Base-by-base conservation (phyloP, 192 early-diverging fungal genomes). In the Radiomyces spectabilis region DNA sequence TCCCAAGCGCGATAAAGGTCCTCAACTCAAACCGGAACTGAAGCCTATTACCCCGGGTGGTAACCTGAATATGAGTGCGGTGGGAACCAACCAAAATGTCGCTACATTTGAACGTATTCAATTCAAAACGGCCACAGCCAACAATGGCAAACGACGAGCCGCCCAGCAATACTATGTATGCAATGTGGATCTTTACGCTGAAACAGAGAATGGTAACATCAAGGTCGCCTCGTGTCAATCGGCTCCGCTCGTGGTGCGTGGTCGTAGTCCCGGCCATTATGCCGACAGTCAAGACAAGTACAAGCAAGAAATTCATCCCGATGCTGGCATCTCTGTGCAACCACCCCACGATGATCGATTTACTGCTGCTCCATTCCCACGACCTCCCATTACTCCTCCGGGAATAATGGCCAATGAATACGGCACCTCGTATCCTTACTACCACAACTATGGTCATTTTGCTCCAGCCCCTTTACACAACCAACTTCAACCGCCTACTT, bases 91-190 rank as follows among this genome's bases (percentile, higher is more conserved):
- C 9, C 68, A 64, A 12, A 59, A 53, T 21, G 60, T 70, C 26
- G 82, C 84, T 7, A 88, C 89, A 35, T 98, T 92, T 64, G 93
- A 98, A 51, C 80, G 95, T 31, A 76, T 98, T 33, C 95, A 98
- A 74, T 98, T 98, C 83, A 97, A 97, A 59, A 86, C 87, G 0
- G 94, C 94, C 18, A 98, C 95, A 0, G 90, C 91, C 22, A 98
- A 97, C 68, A 97, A 94, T 57, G 91, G 91, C 44, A 92, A 93
- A 66, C 81, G 94, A 39, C 75, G 90, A 18, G 91, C 89, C 12
- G 91, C 93, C 9, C 95, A 98, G 66, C 95, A 98, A 62, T 95
- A 94, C 71, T 93, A 94, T 57, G 77, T 84, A n/a, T 74, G 97
- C 34, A 63, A 77, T 21, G 81, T 93, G 0, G 85, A 90, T 56